A percentile compares a stretch with the other conserved stretches of the same genome.
Evolutionary conservation across 2,329 filamentous ascomycete species (phyloP).

Genomic region (Aureobasidium sp.): DNA sequence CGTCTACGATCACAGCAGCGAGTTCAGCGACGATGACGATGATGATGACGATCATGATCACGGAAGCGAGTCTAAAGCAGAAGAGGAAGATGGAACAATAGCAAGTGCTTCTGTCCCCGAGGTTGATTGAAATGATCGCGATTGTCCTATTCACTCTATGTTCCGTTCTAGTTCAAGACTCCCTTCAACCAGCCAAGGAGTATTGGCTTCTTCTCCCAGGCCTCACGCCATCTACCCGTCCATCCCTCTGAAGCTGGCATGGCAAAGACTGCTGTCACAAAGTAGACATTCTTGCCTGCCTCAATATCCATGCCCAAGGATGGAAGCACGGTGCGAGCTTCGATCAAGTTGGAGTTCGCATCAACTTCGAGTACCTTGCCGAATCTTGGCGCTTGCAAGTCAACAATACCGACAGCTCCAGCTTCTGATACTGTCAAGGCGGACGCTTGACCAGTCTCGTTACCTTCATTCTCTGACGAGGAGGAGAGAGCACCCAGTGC

Average conservation of each 20-base stretch:
- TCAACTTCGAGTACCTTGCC: slow-evolving; percentile 66
- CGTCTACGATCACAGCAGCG: neutral
- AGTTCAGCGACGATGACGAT: no score
- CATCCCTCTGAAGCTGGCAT: slow-evolving; percentile 50
- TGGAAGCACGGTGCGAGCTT: slow-evolving; percentile 63
- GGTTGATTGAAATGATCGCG: neutral
- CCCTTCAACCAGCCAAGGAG: slow-evolving; percentile 14
- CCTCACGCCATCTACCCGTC: slow-evolving; percentile 46
- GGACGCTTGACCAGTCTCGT: slow-evolving; percentile 24
- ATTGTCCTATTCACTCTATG: neutral
- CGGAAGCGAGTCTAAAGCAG: neutral
- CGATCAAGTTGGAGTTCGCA: slow-evolving; percentile 68
- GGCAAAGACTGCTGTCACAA: slow-evolving; percentile 63
- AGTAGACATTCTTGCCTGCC: slow-evolving; percentile 53
- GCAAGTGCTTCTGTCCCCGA: no score
- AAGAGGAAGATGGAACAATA: no score
- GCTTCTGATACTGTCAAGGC: slow-evolving; percentile 39
- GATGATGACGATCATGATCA: neutral
- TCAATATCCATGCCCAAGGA: slow-evolving; percentile 55
- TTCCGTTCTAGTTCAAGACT: neutral
- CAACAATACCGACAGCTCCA: slow-evolving; percentile 43
- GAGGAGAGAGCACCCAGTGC: slow-evolving; percentile 35
- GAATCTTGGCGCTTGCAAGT: slow-evolving; percentile 35
- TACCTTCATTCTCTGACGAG: slow-evolving; percentile 33
- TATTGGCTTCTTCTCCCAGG: slow-evolving; percentile 26